Percentiles rank a stretch among this genome's conserved stretches.
These are phyloP conservation scores for Atalantia buxifolia DNA, from an alignment of 345 rosid species.

Conservation along the genomic window DNA sequence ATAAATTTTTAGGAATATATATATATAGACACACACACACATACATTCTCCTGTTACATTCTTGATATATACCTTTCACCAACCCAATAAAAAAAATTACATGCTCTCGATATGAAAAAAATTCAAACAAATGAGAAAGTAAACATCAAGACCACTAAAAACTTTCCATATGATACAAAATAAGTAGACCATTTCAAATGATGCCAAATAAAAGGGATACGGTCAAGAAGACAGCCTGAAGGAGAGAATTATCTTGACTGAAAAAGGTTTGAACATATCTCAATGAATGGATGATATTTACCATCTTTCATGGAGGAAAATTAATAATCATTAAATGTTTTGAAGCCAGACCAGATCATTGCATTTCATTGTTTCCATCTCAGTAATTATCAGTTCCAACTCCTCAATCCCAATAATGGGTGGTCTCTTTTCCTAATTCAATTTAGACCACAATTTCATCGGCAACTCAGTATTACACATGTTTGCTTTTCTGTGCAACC, in stretches of 20 bases:
- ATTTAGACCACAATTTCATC: neutral
- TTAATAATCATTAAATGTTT: neutral
- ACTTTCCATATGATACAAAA: no score
- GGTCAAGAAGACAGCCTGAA: neutral
- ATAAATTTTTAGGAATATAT: no score
- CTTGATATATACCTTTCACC: no score
- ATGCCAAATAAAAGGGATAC: neutral
- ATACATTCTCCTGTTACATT: no score
- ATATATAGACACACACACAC: no score
- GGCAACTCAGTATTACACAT: no score
- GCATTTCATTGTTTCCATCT: neutral
- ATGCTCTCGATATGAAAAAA: no score
- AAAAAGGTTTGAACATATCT: neutral
- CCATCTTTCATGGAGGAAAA: neutral
- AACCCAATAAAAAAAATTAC: no score
- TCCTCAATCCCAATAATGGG: neutral
- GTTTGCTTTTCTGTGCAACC: neutral
- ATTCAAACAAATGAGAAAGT: no score
- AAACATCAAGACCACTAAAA: no score
- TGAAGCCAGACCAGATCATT: neutral
- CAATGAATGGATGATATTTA: neutral
- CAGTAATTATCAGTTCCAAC: neutral
- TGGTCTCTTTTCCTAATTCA: neutral
- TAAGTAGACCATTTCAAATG: neutral
- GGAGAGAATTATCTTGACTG: neutral